phyloP scores from a whole-genome alignment of 352 stramenopile genomes.

The Pythium brassicae region DNA sequence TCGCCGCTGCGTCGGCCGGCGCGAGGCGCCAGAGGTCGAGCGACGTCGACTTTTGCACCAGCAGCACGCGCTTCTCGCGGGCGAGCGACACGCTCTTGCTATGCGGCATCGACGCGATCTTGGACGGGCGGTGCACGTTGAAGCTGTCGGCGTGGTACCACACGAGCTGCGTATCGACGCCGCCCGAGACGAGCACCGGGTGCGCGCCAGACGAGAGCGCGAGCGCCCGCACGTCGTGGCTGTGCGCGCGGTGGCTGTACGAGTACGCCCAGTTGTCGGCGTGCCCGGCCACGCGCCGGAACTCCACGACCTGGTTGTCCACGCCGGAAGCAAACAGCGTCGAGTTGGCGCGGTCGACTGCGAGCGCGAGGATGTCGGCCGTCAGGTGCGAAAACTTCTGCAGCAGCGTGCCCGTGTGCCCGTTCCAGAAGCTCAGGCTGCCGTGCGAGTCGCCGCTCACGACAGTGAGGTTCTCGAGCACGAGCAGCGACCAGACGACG shows the following conservation, averaged over 20 bases:
- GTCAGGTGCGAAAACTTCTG: conserved; percentile 91
- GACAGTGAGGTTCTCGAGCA: conserved; percentile 89
- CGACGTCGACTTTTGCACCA: conserved; percentile 69
- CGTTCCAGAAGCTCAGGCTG: conserved; percentile 93
- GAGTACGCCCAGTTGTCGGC: conserved; percentile 69
- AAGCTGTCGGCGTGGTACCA: conserved; percentile 87
- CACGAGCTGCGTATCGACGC: conserved; percentile 93
- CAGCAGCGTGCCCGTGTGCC: conserved; percentile 85
- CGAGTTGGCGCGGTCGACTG: conserved; percentile 77
- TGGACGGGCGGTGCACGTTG: conserved; percentile 74
- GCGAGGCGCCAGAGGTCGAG: conserved; percentile 71
- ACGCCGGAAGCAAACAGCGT: conserved; percentile 91
- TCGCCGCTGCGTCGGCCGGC: conserved; percentile 24
- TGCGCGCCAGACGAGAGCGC: conserved; percentile 54
- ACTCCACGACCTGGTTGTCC: conserved; percentile 90
- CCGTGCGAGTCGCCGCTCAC: conserved; percentile 92
- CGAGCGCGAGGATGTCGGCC: conserved; percentile 88
- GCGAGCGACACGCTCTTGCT: conserved; percentile 60
- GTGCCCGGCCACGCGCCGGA: conserved; percentile 43
- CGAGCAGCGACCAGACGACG: conserved; percentile 87
- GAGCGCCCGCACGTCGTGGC: conserved; percentile 87
- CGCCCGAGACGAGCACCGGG: conserved; percentile 84
- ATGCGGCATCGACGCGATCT: conserved; percentile 88
- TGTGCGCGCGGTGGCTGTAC: conserved; percentile 88
- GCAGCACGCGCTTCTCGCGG: conserved; percentile 60